A percentile compares a stretch with the other conserved stretches of the same genome.
phyloP scores from a whole-genome alignment of 2,329 filamentous ascomycete species.

The Cyphellophora attinorum region DNA sequence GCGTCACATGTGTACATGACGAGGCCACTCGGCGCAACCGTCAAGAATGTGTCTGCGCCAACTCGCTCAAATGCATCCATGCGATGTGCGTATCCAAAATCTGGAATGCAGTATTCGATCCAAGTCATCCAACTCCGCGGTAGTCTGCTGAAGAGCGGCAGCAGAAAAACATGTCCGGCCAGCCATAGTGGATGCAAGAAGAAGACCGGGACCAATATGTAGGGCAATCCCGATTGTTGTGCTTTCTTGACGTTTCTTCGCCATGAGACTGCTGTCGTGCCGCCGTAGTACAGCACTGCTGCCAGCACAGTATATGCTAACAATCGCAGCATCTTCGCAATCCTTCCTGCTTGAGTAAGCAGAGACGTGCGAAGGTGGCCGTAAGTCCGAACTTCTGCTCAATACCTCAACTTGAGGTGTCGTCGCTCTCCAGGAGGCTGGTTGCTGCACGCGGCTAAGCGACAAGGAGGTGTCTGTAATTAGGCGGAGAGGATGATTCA shows the following conservation, averaged over 20 bases:
- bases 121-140: slow-evolving; percentile 33
- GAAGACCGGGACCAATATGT: slow-evolving; percentile 19
- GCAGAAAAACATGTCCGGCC: slow-evolving; percentile 32
- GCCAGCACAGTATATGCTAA: slow-evolving; percentile 5
- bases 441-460: no score
- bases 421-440: no score
- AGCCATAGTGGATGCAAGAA: slow-evolving; percentile 37
- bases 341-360: not conserved
- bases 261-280: slow-evolving; percentile 9
- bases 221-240: slow-evolving; percentile 21
- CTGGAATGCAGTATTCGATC: slow-evolving; percentile 28
- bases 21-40: slow-evolving; percentile 49
- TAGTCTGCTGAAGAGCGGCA: slow-evolving; percentile 32
- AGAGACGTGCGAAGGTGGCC: no score
- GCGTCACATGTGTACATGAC: slow-evolving; percentile 52
- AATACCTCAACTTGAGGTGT: no score
- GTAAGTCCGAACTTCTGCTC: no score
- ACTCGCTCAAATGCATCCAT: slow-evolving; percentile 46
- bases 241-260: slow-evolving; percentile 18
- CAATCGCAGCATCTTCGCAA: slow-evolving; percentile 9
- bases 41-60: slow-evolving; percentile 52
- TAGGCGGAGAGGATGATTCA: no score
- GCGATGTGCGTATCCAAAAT: slow-evolving; percentile 17
- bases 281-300: slow-evolving; percentile 6
- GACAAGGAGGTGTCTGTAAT: no score